Evolutionary conservation across 495 filamentous ascomycete genomes (phyloP), one percentile per base, ranked within the genome.

Genomic region (Tuber aestivum): DNA sequence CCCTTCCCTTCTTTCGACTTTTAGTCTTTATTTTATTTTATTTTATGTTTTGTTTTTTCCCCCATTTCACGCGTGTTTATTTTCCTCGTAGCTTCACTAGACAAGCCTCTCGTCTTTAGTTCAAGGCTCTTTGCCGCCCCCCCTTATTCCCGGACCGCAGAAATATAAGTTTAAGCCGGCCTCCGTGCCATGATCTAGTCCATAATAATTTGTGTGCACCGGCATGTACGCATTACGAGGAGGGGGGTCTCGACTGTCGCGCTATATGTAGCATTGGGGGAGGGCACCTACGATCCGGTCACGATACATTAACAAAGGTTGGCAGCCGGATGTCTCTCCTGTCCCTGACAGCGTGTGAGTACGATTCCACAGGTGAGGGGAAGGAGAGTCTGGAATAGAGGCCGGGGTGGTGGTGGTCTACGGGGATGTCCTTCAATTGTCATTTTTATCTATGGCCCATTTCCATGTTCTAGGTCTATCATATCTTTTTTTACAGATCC

Each of bases 71-170:
- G 70, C 42, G 72, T 38, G 72, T 79, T 75, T 56, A n/a, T 27
- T 56, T 56, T 56, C 50, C 50, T 27, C 50, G 10, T 56, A 3
- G 23, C 21, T 50, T n/a, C n/a, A 27, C 23, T 56, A 27, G 50
- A 56, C 70, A 61, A 75, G 61, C 76, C 69, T 75, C 44, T 45
- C 56, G 73, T 70, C 78, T 68, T 72, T 72, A 78, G 76, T 78
- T 75, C 72, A 76, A 45, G 78, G 74, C 68, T 77, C 71, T 74
- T 72, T 78, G 76, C 48, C 75, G 72, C 27, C 50, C 50, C 4
- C 27, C 27, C 27, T 56, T n/a, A 56, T 56, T 23, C 50, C 14
- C 3, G 50, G 14, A n/a, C 23, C 27, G 50, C 50, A 27, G 50
- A 56, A 56, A 56, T 9, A 56, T 56, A 27, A 56, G 50, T 56